Percentiles rank a stretch among this genome's conserved stretches.
phyloP scores from a whole-genome alignment of 768 basidiomycete species.

The Dictyophora rubrovolvata region DNA sequence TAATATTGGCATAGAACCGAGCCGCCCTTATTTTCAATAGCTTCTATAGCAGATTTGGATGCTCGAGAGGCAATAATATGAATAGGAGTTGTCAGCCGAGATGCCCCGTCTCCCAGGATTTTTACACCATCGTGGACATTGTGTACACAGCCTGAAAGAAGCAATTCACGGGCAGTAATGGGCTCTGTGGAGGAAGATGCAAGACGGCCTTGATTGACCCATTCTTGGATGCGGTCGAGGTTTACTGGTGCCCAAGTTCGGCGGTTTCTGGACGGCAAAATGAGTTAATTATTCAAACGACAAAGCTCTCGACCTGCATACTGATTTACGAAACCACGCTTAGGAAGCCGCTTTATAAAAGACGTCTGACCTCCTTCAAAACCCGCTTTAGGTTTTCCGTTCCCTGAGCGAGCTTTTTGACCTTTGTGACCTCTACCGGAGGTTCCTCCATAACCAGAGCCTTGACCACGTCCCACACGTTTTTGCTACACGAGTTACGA shows the following conservation, averaged over 20 bases:
- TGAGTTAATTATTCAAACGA: background rate
- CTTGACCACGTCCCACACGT: slow-evolving; percentile 90
- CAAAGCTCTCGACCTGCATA: slow-evolving; percentile 29
- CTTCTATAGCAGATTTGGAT: slow-evolving; percentile 74
- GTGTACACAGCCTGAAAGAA: slow-evolving; percentile 84
- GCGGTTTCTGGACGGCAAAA: slow-evolving; percentile 40
- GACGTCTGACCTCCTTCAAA: slow-evolving; percentile 99
- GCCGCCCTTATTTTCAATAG: slow-evolving; percentile 76
- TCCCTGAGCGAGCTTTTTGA: slow-evolving; percentile 85
- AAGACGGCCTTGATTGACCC: slow-evolving; percentile 80
- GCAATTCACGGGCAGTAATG: slow-evolving; percentile 78
- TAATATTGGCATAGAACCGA: slow-evolving; percentile 85
- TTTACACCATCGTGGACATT: slow-evolving; percentile 87
- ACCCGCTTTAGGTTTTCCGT: slow-evolving; percentile 67
- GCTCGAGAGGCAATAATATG: slow-evolving; percentile 79
- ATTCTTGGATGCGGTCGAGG: slow-evolving; percentile 79
- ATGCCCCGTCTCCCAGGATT: slow-evolving; percentile 68
- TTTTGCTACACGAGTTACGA: slow-evolving; percentile 51
- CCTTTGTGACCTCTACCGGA: slow-evolving; percentile 93
- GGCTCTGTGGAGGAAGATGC: slow-evolving; percentile 67
- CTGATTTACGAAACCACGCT: slow-evolving; percentile 91
- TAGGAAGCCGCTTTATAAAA: slow-evolving; percentile 82
- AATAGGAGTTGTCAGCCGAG: slow-evolving; percentile 58
- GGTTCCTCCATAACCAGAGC: slow-evolving; percentile 84
- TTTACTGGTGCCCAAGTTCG: slow-evolving; percentile 78